phyloP scores from a whole-genome alignment of 129 eudicot species.

The Arctium lappa region DNA sequence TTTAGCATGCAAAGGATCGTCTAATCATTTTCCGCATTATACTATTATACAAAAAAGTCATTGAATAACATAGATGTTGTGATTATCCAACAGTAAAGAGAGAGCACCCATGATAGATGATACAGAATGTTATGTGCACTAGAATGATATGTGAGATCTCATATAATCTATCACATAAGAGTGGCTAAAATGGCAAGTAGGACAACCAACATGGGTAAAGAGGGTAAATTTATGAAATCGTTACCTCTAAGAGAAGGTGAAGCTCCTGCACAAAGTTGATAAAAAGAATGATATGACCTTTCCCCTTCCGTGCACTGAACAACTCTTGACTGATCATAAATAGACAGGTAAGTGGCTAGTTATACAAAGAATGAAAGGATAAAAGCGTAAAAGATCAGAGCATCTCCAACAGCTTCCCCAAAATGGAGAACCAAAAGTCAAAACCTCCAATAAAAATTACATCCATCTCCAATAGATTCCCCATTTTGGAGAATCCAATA shows the following conservation, averaged over 20 bases:
- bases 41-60: neutral
- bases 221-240: neutral
- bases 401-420: neutral
- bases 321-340: conserved; percentile 73
- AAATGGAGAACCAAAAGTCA: too few species aligned
- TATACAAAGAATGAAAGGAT: neutral
- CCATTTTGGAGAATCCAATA: too few species aligned
- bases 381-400: conserved; percentile 6
- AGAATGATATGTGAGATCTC: neutral
- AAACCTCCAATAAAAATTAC: too few species aligned
- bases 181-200: neutral
- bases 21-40: neutral
- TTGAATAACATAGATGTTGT: neutral
- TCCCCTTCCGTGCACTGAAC: conserved; percentile 88
- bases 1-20: neutral
- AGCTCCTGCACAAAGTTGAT: conserved; percentile 96
- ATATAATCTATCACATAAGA: neutral
- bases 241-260: conserved; percentile 75
- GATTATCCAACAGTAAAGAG: neutral
- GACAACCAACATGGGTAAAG: neutral
- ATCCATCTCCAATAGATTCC: too few species aligned
- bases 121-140: neutral
- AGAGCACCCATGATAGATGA: neutral
- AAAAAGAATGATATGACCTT: conserved; percentile 91
- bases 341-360: conserved; percentile 15